A percentile compares a stretch with the other conserved stretches of the same genome.
Evolutionary conservation across 768 basidiomycete genomes (phyloP).

Genomic region (Tricholoma hemisulphureum): DNA sequence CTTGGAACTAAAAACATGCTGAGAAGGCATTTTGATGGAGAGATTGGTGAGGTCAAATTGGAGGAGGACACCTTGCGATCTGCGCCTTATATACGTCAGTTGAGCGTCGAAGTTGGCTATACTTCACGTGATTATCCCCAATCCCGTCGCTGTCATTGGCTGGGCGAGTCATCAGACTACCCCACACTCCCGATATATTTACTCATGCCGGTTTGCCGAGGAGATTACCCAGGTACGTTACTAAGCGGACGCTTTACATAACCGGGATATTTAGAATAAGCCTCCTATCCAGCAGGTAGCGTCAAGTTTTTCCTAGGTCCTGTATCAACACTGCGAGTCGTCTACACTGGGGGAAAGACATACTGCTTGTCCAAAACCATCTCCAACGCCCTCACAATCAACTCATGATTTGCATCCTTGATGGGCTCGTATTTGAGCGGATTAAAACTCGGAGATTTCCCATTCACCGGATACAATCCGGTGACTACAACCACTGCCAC

Average conservation of each 20-base stretch:
- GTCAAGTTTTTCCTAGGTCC: constrained; percentile 2
- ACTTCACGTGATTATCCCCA: background rate
- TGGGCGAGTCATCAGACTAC: no score
- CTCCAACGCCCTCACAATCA: constrained; percentile 12
- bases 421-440: constrained; percentile 14
- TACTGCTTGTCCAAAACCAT: constrained; percentile 8
- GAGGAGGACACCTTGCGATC: background rate
- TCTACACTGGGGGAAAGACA: background rate
- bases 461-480: constrained; percentile 5
- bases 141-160: no score
- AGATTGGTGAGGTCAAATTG: constrained; percentile 11
- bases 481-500: constrained; percentile 7
- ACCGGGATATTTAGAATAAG: no score
- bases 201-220: no score
- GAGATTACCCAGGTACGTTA: no score
- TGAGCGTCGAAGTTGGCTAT: background rate
- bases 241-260: no score
- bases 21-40: constrained; percentile 55
- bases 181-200: no score
- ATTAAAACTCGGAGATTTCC: constrained; percentile 6
- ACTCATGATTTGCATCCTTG: constrained; percentile 11
- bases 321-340: background rate
- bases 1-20: constrained; percentile 51
- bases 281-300: background rate
- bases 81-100: constrained; percentile 7